Conservation (phyloP, 805 yeast genomes). For the Candida lessepsii region DNA sequence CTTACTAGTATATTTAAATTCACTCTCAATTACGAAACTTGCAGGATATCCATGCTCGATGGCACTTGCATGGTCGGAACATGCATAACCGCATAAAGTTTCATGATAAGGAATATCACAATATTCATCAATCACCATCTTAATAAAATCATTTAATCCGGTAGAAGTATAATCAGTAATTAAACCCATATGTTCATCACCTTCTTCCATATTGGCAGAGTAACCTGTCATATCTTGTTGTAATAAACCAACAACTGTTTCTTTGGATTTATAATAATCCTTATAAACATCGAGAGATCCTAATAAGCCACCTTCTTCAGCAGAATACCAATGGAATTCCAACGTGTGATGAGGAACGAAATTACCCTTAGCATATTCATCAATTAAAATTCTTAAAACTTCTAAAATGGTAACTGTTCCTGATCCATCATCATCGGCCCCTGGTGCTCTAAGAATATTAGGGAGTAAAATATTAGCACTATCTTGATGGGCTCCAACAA, state of each 20-base stretch:
- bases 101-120: slow-evolving; percentile 68
- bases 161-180: slow-evolving; percentile 66
- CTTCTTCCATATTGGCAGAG: slow-evolving; percentile 49
- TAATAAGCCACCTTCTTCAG: slow-evolving; percentile 88
- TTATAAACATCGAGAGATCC: slow-evolving; percentile 82
- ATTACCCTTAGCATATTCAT: slow-evolving; percentile 29
- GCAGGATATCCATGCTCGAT: slow-evolving; percentile 80
- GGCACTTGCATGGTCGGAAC: slow-evolving; percentile 92
- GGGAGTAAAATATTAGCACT: slow-evolving; percentile 77
- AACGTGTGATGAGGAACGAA: slow-evolving; percentile 66
- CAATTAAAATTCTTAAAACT: slow-evolving; percentile 62
- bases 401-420: slow-evolving; percentile 82
- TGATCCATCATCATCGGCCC: slow-evolving; percentile 93
- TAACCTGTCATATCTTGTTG: slow-evolving; percentile 96
- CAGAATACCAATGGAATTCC: slow-evolving; percentile 93
- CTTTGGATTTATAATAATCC: slow-evolving; percentile 43
- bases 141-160: slow-evolving; percentile 57
- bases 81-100: slow-evolving; percentile 85
- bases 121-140: slow-evolving; percentile 59
- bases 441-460: slow-evolving; percentile 70
- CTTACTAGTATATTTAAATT: slow-evolving; percentile 59
- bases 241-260: slow-evolving; percentile 73
- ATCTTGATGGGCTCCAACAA: slow-evolving; percentile 90
- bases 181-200: slow-evolving; percentile 68
- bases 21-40: slow-evolving; percentile 78